Evolutionary conservation across 768 basidiomycete species (phyloP), one percentile per base, ranked within the genome.

Genomic region (Lyophyllum atratum): DNA sequence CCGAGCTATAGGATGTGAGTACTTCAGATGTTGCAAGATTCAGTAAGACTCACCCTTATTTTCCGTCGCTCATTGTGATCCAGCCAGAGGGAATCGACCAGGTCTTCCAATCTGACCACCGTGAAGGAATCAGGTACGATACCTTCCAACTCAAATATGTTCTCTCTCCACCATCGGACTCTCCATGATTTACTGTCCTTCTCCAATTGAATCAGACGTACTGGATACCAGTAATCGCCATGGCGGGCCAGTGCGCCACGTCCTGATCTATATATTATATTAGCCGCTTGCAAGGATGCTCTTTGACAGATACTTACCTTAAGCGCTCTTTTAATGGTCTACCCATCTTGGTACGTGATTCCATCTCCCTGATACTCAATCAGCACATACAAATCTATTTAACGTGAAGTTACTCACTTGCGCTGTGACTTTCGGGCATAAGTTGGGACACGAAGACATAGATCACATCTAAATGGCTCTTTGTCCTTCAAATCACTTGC

Each of bases 161-260:
- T 44, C 43, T 47, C 60, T 26, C 49, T 28, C 50, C 52, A 58
- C 53, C 64, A 67, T 29, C 54, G 53, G 1, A 69, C 61, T 3
- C 19, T 21, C 66, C 68, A 71, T 11, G 17, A 17, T 10, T 17
- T 17, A 15, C 48, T 37, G 3, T 22, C 25, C 6, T 24, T 2
- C 15, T 40, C 17, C 60, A 45, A 37, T 19, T 61, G 49, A 17
- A 71, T 64, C 0, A 71, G n/a, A 1, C 61, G 62, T 9, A 67
- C 66, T 0, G 66, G 70, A 52, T 71, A 69, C 66, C 64, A 67
- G 40, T 61, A 69, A 1, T 57, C 54, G 2, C 63, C 64, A 26
- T 52, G 40, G 2, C 28, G 39, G 3, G 40, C 48, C 4, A 70
- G 52, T 14, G 63, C 67, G 33, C 66, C 66, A 25, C 63, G 49